Conservation (phyloP, 179 eudicot genomes). For the Camellia oleifera region DNA sequence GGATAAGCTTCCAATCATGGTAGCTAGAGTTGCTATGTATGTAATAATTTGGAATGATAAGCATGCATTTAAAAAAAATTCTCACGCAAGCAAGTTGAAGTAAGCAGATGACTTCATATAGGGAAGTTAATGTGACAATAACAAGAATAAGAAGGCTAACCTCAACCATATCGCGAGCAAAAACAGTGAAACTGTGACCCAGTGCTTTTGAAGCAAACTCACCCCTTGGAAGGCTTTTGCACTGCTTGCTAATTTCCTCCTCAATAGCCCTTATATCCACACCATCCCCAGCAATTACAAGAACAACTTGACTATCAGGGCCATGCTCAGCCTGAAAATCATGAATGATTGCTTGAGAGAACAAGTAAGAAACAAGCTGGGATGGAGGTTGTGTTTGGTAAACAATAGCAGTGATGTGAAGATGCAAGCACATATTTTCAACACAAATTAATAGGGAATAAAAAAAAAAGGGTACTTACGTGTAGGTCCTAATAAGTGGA, state of each 20-base stretch:
- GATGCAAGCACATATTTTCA: no score
- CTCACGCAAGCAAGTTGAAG: background rate
- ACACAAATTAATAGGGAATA: no score
- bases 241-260: constrained; percentile 79
- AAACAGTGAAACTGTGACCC: constrained; percentile 79
- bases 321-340: constrained; percentile 97
- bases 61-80: background rate
- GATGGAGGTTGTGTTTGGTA: no score
- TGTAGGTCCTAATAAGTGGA: no score
- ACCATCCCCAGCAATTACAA: constrained; percentile 87
- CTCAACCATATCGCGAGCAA: constrained; percentile 94
- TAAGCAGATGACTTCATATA: background rate
- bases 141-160: constrained; percentile 30
- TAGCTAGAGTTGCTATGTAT: background rate
- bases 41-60: background rate
- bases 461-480: no score
- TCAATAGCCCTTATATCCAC: constrained; percentile 68
- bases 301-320: constrained; percentile 99
- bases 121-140: background rate
- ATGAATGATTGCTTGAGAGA: constrained; percentile 13
- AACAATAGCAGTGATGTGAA: no score
- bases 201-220: constrained; percentile 86
- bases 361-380: background rate
- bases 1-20: background rate
- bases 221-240: constrained; percentile 88